Evolutionary conservation across 805 yeast species (phyloP).

Genomic region (Babjeviella inositovora): DNA sequence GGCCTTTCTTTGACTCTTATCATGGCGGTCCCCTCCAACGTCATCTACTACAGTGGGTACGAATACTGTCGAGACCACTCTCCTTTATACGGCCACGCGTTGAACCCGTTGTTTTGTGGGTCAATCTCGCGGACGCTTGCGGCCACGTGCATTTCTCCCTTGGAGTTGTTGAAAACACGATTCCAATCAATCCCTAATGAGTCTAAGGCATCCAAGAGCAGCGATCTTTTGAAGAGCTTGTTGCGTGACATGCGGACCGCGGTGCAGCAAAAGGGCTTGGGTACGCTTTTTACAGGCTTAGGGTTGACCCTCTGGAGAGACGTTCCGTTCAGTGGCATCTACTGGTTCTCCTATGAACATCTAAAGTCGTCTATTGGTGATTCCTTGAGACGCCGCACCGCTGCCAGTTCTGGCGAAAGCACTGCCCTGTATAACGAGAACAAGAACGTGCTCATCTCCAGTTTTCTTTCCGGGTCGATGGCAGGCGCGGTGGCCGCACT

Average conservation of each 20-base stretch:
- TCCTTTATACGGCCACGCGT: constrained; percentile 21
- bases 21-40: constrained; percentile 89
- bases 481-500: constrained; percentile 81
- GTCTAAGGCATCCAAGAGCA: constrained; percentile 5
- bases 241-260: constrained; percentile 35
- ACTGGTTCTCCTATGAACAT: constrained; percentile 92
- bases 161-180: constrained; percentile 78
- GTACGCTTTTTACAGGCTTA: constrained; percentile 68
- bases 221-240: constrained; percentile 23
- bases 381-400: too few relatives aligned
- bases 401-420: too few relatives aligned
- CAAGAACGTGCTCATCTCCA: constrained; percentile 34
- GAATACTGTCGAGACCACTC: constrained; percentile 73
- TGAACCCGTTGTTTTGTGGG: constrained; percentile 78
- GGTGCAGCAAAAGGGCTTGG: constrained; percentile 37
- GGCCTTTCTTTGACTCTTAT: constrained; percentile 70
- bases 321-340: constrained; percentile 90
- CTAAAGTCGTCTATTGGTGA: too few relatives aligned
- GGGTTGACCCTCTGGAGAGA: constrained; percentile 90
- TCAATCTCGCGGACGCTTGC: constrained; percentile 69
- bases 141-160: constrained; percentile 74
- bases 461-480: constrained; percentile 69
- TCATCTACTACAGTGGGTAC: constrained; percentile 88
- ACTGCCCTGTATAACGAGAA: too few relatives aligned
- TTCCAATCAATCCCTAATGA: constrained; percentile 68